Percentiles rank a stretch among this genome's conserved stretches.
Evolutionary conservation across 2,329 filamentous ascomycete species (phyloP).

Genomic region (Fusarium coicis): DNA sequence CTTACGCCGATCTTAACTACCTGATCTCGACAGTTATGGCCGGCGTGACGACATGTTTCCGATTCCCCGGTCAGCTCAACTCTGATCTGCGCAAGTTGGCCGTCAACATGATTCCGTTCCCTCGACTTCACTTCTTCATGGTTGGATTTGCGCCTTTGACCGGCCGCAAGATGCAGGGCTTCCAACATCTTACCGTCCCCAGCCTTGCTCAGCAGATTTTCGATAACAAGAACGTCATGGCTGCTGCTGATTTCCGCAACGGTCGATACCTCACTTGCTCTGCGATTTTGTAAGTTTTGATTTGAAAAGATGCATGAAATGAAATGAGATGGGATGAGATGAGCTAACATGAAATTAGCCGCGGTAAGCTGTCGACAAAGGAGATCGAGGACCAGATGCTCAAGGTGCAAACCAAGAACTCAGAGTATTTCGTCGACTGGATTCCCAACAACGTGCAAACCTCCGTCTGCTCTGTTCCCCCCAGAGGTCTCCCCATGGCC

Average conservation of each 20-base stretch:
- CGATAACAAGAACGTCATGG: constrained; percentile 99
- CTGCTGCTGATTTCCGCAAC: constrained; percentile 99
- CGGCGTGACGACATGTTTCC: constrained; percentile 96
- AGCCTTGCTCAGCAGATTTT: constrained; percentile 99
- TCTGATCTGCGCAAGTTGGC: constrained; percentile 99
- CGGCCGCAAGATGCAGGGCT: constrained; percentile 83
- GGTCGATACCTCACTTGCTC: constrained; percentile 99
- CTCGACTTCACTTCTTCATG: constrained; percentile 99
- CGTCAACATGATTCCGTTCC: constrained; percentile 99
- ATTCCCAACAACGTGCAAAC: constrained; percentile 99
- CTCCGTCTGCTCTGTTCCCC: constrained; percentile 97
- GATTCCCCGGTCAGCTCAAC: constrained; percentile 99
- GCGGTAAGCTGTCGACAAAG: constrained; percentile 99
- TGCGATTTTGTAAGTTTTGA: constrained; percentile 85
- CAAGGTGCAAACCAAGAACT: constrained; percentile 99
- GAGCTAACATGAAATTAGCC: constrained; percentile 61
- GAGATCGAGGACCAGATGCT: constrained; percentile 99
- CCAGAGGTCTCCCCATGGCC: constrained; percentile 97
- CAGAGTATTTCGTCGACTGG: constrained; percentile 99
- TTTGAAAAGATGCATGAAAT: no score
- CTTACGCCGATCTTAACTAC: constrained; percentile 99
- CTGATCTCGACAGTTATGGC: constrained; percentile 99
- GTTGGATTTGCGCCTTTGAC: constrained; percentile 99
- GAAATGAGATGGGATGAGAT: background rate
- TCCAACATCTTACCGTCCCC: constrained; percentile 96